Evolutionary conservation across 2,329 filamentous ascomycete species (phyloP), one percentile per base, ranked within the genome.

Genomic region (Neophaeococcomyces mojaviensis): DNA sequence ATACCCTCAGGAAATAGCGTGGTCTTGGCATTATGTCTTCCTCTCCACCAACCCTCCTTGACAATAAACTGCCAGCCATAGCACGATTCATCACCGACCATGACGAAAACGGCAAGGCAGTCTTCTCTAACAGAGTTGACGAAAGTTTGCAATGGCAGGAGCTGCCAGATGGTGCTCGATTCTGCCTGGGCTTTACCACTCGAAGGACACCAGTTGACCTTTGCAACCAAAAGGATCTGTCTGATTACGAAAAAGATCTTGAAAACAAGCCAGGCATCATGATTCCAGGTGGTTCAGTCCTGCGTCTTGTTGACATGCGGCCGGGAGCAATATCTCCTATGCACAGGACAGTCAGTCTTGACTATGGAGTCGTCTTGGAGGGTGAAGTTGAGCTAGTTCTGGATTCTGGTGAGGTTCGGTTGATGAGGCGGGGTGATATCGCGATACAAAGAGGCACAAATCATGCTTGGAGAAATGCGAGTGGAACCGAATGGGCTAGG

Each of bases 361-460:
- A 78, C 53, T 78, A 72, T 49, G 75, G 73, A 1, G 64, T 78
- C 41, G 67, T 78, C 2, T 50, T 78, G 3, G 74, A 78, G 50
- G 76, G 76, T 1, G 63, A 68, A 51, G 55, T 79, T 18, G 71
- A 74, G 48, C 64, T 77, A 57, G 47, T 69, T 2, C 59, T 78
- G 2, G 75, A 76, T 47, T 68, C 68, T 10, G 74, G 75, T 1
- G 72, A 71, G 47, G 64, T 59, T 39, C 63, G 64, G 35, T 44
- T 64, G 18, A 60, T 79, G 66, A 60, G 62, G 36, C 61, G 66
- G 7, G 76, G 76, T 2, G 76, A 79, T 55, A 60, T 77, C 13
- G 68, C 68, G 8, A 68, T 79, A 18, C 74, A 79, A 59, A 62
- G 76, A 30, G 73, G 68, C 2, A 63, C 62, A 6, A 62, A 58